Evolutionary conservation across 352 stramenopile species (phyloP).

Genomic region (Phytophthora idaei): DNA sequence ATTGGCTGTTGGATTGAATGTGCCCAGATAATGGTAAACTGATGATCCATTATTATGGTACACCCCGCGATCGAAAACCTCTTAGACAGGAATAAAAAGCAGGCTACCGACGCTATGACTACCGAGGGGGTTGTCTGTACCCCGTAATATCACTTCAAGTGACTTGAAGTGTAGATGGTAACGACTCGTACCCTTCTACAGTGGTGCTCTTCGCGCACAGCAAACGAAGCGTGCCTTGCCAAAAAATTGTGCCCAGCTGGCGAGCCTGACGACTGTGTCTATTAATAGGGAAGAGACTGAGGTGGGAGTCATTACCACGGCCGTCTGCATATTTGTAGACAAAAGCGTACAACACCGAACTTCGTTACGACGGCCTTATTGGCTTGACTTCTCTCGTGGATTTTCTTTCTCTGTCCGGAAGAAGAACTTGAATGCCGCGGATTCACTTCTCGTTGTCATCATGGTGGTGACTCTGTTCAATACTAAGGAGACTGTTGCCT

Average conservation of each 20-base stretch:
- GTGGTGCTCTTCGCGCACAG: constrained; percentile 16
- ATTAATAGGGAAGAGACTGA: not conserved
- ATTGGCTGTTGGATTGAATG: no score
- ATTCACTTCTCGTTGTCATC: not conserved
- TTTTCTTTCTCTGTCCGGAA: constrained; percentile 3
- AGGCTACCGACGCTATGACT: no score
- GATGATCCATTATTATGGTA: no score
- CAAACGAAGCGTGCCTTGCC: constrained; percentile 10
- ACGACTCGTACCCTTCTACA: no score
- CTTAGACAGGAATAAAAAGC: no score
- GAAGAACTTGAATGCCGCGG: not conserved
- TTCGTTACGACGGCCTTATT: not conserved
- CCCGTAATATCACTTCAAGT: no score
- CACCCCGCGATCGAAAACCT: no score
- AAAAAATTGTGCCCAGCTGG: constrained; percentile 1
- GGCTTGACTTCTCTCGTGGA: constrained; percentile 11
- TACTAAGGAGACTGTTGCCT: not conserved
- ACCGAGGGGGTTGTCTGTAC: no score
- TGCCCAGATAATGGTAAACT: no score
- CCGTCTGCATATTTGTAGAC: not conserved
- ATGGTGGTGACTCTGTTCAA: not conserved
- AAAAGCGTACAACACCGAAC: not conserved
- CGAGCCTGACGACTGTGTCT: not conserved
- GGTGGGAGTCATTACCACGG: not conserved
- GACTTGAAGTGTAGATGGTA: no score